A percentile compares a stretch with the other conserved stretches of the same genome.
Evolutionary conservation across 2,329 filamentous ascomycete species (phyloP).

Genomic region (Biscogniauxia mediterranea): DNA sequence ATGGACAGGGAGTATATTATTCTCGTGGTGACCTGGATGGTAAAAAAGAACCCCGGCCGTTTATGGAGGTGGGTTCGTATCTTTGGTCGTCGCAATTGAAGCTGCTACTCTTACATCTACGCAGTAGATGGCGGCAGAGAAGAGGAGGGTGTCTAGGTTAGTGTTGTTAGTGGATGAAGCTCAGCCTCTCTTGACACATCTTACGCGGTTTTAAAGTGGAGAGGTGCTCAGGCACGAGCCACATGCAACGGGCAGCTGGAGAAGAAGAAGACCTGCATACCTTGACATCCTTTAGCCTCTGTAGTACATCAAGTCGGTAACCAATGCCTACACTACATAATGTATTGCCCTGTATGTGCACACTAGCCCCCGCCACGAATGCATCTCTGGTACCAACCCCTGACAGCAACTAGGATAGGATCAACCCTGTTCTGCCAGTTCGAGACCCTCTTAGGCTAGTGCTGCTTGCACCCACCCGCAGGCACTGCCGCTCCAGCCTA

Average conservation of each 20-base stretch:
- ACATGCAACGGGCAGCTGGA: not conserved
- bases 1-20: not conserved
- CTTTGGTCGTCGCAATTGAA: not conserved
- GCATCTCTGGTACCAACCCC: not conserved
- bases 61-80: too few relatives aligned
- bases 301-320: not conserved
- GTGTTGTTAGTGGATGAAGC: constrained; percentile 8
- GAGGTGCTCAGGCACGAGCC: not conserved
- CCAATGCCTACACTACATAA: too few relatives aligned
- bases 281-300: not conserved
- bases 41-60: too few relatives aligned
- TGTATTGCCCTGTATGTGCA: too few relatives aligned
- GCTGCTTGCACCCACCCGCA: not conserved
- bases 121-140: not conserved
- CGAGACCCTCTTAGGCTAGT: too few relatives aligned
- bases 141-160: not conserved
- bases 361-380: not conserved
- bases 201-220: constrained; percentile 1
- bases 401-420: not conserved
- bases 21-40: not conserved
- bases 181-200: constrained; percentile 17
- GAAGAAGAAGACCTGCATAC: constrained; percentile 4
- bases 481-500: not conserved
- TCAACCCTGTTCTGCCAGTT: not conserved
- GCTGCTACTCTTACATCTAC: not conserved